phyloP scores from a whole-genome alignment of 78 protist species.

The Capsaspora owczarzaki region DNA sequence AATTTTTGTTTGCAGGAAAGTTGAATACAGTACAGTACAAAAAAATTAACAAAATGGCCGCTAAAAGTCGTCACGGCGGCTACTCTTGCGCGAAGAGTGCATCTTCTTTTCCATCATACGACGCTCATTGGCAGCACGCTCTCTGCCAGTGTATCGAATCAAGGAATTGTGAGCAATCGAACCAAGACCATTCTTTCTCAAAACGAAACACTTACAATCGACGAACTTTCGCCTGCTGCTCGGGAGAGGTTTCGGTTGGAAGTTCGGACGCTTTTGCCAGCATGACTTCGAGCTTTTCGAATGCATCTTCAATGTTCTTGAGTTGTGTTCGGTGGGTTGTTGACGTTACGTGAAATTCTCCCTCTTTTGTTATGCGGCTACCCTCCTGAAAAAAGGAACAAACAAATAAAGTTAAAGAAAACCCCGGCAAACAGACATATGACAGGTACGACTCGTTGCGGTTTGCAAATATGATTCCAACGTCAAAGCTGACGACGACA shows the following conservation, averaged over 20 bases:
- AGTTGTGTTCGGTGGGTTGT: conserved; percentile 1
- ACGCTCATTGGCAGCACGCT: not conserved
- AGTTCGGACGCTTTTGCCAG: not conserved
- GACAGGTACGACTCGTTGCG: no score
- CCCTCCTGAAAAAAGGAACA: conserved; percentile 1
- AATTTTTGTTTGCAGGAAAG: no score
- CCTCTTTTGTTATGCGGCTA: not conserved
- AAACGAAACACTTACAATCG: not conserved
- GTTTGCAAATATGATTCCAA: no score
- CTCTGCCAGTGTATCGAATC: not conserved
- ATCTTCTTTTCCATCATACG: not conserved
- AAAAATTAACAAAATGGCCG: no score
- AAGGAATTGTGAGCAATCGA: not conserved
- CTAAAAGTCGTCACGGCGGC: no score
- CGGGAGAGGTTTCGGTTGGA: not conserved
- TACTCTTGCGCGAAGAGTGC: not conserved
- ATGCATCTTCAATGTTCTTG: conserved; percentile 10
- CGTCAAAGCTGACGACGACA: no score
- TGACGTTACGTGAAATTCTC: conserved; percentile 4
- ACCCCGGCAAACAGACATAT: not conserved
- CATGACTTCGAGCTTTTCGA: not conserved
- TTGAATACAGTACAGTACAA: no score
- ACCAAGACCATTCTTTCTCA: not conserved
- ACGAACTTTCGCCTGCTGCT: not conserved
- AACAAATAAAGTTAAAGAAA: not conserved